Percentiles rank a stretch among this genome's conserved stretches.
These are phyloP conservation scores for Xylaria palmicola DNA, from an alignment of 495 filamentous ascomycete species.

Conservation along the genomic window DNA sequence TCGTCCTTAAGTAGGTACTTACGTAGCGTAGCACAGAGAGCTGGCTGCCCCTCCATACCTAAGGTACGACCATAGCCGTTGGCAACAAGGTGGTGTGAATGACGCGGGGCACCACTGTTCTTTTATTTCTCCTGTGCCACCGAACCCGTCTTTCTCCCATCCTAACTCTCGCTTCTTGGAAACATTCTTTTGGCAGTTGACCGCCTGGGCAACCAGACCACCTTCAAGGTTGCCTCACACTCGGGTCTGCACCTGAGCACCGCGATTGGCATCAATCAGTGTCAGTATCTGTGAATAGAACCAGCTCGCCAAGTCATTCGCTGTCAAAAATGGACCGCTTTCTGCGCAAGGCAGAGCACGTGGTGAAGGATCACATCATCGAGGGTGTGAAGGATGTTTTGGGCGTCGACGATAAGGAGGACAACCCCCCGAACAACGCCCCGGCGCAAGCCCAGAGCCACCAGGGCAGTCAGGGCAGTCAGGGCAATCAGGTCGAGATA, in stretches of 20 bases:
- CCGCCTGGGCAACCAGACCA: no score
- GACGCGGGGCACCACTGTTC: neutral
- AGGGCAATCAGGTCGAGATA: conserved; percentile 28
- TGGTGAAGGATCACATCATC: conserved; percentile 29
- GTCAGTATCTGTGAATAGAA: neutral
- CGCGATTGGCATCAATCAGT: neutral
- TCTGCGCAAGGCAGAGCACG: conserved; percentile 34
- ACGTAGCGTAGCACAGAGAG: neutral
- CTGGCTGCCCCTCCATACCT: neutral
- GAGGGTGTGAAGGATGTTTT: conserved; percentile 24
- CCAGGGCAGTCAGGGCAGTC: conserved; percentile 30
- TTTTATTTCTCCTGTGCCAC: neutral
- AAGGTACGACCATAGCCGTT: no score
- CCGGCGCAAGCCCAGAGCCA: conserved; percentile 44
- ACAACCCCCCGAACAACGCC: conserved; percentile 9
- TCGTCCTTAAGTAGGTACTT: no score
- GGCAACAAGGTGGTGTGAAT: conserved; percentile 1
- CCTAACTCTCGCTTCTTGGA: neutral
- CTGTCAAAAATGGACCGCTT: conserved; percentile 30
- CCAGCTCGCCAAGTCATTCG: neutral
- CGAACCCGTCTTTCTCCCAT: neutral
- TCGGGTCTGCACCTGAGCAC: neutral
- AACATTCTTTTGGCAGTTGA: neutral
- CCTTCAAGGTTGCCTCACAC: no score
- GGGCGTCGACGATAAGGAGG: conserved; percentile 20